Evolutionary conservation across 164 flowering plant genomes (phyloP).

Genomic region (Piper longum): DNA sequence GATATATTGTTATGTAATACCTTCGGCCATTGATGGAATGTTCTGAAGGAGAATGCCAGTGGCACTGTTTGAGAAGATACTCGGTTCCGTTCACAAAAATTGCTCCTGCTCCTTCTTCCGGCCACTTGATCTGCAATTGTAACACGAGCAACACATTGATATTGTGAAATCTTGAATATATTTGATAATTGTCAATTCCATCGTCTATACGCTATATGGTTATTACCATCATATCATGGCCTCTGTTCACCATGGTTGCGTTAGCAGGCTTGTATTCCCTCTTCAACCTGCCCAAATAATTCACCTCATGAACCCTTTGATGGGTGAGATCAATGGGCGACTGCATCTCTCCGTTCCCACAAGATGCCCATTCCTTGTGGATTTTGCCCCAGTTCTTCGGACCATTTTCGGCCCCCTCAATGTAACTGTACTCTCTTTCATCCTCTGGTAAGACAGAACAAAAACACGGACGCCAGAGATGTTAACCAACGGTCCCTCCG

Average conservation of each 20-base stretch:
- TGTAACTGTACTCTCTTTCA: constrained; percentile 19
- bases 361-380: constrained; percentile 17
- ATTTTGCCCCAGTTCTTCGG: constrained; percentile 25
- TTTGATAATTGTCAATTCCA: not conserved
- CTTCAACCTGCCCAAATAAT: constrained; percentile 6
- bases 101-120: constrained; percentile 21
- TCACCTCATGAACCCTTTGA: constrained; percentile 6
- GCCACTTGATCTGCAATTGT: constrained; percentile 21
- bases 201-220: not conserved
- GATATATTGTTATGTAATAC: constrained; percentile 3
- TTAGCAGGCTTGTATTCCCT: constrained; percentile 11
- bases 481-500: too few relatives aligned
- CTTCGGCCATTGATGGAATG: constrained; percentile 35
- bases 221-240: constrained; percentile 18
- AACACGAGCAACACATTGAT: not conserved
- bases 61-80: constrained; percentile 26
- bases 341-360: constrained; percentile 17
- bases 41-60: constrained; percentile 60
- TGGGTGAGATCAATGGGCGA: constrained; percentile 21
- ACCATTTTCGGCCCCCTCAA: constrained; percentile 10
- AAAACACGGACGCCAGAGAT: not conserved
- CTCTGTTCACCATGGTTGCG: constrained; percentile 15
- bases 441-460: constrained; percentile 9
- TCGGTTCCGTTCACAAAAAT: constrained; percentile 18
- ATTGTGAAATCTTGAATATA: not conserved